A percentile compares a stretch with the other conserved stretches of the same genome.
Conservation (phyloP, 208 protist species). For the Angomonas deanei region DNA sequence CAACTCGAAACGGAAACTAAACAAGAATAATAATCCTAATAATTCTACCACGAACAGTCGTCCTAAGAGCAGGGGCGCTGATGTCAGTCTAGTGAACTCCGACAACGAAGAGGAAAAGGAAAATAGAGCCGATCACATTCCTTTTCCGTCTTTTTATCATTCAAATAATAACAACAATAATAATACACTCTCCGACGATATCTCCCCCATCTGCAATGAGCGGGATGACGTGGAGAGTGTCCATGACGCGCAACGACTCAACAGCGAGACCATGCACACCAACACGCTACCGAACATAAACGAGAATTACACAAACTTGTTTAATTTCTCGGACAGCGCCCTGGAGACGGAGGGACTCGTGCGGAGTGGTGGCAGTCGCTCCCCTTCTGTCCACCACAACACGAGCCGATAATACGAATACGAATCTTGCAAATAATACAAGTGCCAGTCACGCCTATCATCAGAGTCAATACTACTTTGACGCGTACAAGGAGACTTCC, state of each 20-base stretch:
- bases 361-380: neutral
- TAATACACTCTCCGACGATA: slow-evolving; percentile 1
- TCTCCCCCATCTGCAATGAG: neutral
- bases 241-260: too few relatives aligned
- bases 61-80: too few relatives aligned
- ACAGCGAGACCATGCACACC: too few relatives aligned
- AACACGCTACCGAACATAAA: too few relatives aligned
- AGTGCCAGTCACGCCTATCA: neutral
- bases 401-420: too few relatives aligned
- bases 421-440: too few relatives aligned
- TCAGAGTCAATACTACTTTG: neutral
- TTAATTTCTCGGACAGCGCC: too few relatives aligned
- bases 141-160: neutral
- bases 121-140: slow-evolving; percentile 6
- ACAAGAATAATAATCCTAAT: neutral
- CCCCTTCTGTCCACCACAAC: neutral
- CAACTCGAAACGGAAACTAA: neutral
- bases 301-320: too few relatives aligned
- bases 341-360: neutral
- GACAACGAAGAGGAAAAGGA: neutral
- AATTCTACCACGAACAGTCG: too few relatives aligned
- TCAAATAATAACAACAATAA: too few relatives aligned
- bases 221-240: too few relatives aligned
- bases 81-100: neutral
- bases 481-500: neutral